Evolutionary conservation across 31 red algal genomes (phyloP).

Genomic region (Asparagopsis taxiformis): DNA sequence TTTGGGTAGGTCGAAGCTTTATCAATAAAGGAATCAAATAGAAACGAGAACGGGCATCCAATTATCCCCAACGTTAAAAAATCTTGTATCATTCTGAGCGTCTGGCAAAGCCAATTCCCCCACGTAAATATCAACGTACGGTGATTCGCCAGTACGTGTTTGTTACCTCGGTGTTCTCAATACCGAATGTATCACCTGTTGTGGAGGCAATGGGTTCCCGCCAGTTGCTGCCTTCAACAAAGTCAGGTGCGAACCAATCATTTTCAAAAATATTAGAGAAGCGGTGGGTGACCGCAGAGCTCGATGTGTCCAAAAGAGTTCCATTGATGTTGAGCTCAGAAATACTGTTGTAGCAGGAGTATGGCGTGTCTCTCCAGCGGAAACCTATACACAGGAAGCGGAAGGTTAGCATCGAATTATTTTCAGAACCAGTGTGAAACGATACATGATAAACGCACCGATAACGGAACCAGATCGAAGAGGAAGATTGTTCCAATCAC

Average conservation of each 20-base stretch:
- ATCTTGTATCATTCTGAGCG: too few species aligned
- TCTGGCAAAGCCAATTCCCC: too few species aligned
- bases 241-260: slow-evolving; percentile 64
- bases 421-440: too few species aligned
- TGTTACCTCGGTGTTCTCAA: slow-evolving; percentile 34
- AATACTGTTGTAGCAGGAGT: slow-evolving; percentile 65
- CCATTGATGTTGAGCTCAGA: slow-evolving; percentile 55
- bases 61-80: too few species aligned
- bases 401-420: too few species aligned
- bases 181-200: slow-evolving; percentile 31
- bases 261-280: slow-evolving; percentile 65
- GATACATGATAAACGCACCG: slow-evolving; percentile 14
- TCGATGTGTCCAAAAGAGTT: slow-evolving; percentile 31
- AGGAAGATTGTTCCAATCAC: slow-evolving; percentile 65
- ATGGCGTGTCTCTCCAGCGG: slow-evolving; percentile 51
- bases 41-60: too few species aligned
- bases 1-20: too few species aligned
- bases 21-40: too few species aligned
- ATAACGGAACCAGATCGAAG: slow-evolving; percentile 62
- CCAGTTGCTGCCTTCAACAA: slow-evolving; percentile 57
- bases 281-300: slow-evolving; percentile 39
- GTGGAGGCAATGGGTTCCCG: slow-evolving; percentile 17
- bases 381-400: slow-evolving; percentile 19
- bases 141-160: slow-evolving; percentile 67
- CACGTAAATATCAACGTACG: slow-evolving; percentile 22